These are phyloP conservation scores for Tolypocladium ovalisporum DNA, from an alignment of 2,329 filamentous ascomycete genomes.

Conservation along the genomic window DNA sequence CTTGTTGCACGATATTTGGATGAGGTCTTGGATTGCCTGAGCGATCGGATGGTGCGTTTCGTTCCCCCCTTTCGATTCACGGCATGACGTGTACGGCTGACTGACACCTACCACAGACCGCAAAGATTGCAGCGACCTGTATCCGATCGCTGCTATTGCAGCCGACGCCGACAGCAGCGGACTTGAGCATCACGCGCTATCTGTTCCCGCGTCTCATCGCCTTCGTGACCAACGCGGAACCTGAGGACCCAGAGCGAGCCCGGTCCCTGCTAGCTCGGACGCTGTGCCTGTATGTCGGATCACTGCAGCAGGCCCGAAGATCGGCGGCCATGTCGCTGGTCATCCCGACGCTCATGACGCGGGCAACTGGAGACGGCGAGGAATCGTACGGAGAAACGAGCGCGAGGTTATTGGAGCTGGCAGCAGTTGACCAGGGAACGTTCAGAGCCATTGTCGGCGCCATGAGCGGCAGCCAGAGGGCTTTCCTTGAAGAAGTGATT, in stretches of 20 bases:
- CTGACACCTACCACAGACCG: constrained; percentile 40
- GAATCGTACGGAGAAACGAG: constrained; percentile 63
- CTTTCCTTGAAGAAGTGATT: constrained; percentile 73
- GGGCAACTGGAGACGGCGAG: constrained; percentile 55
- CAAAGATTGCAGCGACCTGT: constrained; percentile 84
- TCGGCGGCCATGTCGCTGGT: constrained; percentile 62
- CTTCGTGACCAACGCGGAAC: constrained; percentile 59
- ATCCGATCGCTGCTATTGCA: constrained; percentile 72
- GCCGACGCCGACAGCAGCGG: constrained; percentile 48
- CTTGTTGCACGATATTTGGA: constrained; percentile 65
- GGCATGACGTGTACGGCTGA: neutral
- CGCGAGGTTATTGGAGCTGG: constrained; percentile 67
- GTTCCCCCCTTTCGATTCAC: neutral
- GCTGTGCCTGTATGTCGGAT: constrained; percentile 59
- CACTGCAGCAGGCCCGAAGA: constrained; percentile 31
- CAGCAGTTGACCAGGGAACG: constrained; percentile 56
- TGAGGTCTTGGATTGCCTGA: constrained; percentile 76
- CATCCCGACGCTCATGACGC: constrained; percentile 63
- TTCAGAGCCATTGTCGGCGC: constrained; percentile 67
- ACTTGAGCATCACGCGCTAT: constrained; percentile 63
- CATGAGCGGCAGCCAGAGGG: constrained; percentile 60
- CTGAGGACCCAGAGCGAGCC: constrained; percentile 71
- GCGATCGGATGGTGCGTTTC: constrained; percentile 54
- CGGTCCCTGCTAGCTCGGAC: constrained; percentile 62
- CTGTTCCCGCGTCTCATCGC: constrained; percentile 64